phyloP scores from a whole-genome alignment of 163 green algal genomes.

The Volvox carteri region DNA sequence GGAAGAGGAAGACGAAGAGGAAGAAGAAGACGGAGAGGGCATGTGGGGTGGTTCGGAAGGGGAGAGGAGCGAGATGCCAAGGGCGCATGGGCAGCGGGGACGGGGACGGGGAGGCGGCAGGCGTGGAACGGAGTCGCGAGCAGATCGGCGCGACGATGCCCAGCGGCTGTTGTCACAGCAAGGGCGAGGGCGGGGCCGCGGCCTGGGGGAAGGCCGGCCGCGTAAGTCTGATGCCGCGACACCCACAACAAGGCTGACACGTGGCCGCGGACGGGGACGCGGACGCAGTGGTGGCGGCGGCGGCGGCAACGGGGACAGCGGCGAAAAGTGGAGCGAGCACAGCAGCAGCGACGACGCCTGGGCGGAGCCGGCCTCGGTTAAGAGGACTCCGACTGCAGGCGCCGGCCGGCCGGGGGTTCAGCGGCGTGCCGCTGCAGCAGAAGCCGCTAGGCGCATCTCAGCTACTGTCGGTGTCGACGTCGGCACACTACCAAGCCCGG shows the following conservation, averaged over 20 bases:
- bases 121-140: neutral
- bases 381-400: neutral
- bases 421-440: neutral
- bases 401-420: neutral
- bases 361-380: neutral
- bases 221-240: too few species aligned
- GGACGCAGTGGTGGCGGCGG: neutral
- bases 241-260: too few species aligned
- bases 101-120: neutral
- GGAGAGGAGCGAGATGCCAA: too few species aligned
- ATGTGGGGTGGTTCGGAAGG: too few species aligned
- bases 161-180: too few species aligned
- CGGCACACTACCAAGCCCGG: too few species aligned
- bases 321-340: conserved; percentile 11
- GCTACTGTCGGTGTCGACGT: too few species aligned
- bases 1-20: neutral
- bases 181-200: too few species aligned
- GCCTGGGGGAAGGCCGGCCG: too few species aligned
- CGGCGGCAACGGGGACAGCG: neutral
- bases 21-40: neutral
- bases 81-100: neutral
- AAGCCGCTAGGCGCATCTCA: neutral
- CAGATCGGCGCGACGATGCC: too few species aligned
- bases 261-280: neutral
- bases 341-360: neutral